Evolutionary conservation across 1,284 basidiomycete genomes (phyloP).

Genomic region (Agaricales sp.): DNA sequence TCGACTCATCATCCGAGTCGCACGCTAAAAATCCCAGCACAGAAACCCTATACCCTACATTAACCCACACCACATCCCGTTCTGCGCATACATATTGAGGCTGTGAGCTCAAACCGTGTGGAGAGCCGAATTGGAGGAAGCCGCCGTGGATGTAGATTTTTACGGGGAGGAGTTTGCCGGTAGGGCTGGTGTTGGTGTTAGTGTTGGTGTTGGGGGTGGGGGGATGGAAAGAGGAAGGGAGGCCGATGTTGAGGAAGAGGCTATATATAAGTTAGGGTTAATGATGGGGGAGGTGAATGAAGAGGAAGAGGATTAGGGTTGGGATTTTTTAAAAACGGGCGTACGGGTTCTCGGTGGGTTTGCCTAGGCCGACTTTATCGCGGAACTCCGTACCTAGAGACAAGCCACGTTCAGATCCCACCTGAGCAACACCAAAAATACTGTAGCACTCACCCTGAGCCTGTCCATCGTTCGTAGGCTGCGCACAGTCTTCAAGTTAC

Average conservation of each 20-base stretch:
- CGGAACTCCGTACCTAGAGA: constrained; percentile 30
- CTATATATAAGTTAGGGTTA: constrained; percentile 19
- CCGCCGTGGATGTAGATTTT: constrained; percentile 71
- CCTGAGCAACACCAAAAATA: background rate
- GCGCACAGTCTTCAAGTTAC: constrained; percentile 35
- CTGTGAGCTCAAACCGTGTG: constrained; percentile 44
- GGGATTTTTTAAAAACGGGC: background rate
- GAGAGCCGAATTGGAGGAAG: constrained; percentile 71
- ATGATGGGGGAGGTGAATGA: background rate
- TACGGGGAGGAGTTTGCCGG: constrained; percentile 43
- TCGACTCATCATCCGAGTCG: too few species aligned
- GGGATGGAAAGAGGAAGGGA: constrained; percentile 37
- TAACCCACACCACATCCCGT: constrained; percentile 60
- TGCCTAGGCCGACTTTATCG: constrained; percentile 53
- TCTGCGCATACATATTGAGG: constrained; percentile 58
- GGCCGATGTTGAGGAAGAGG: constrained; percentile 60
- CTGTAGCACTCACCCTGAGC: constrained; percentile 27
- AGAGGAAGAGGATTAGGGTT: background rate
- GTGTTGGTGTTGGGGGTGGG: background rate
- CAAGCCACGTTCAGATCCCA: constrained; percentile 1
- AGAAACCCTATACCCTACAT: constrained; percentile 62
- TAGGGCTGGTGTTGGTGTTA: too few species aligned
- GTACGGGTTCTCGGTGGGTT: constrained; percentile 63
- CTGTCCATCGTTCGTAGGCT: constrained; percentile 57
- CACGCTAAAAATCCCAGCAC: constrained; percentile 67